Percentiles rank a stretch among this genome's conserved stretches.
These are phyloP conservation scores for Xerocomus minutiporus DNA, from an alignment of 1,284 basidiomycete species.

Conservation along the genomic window DNA sequence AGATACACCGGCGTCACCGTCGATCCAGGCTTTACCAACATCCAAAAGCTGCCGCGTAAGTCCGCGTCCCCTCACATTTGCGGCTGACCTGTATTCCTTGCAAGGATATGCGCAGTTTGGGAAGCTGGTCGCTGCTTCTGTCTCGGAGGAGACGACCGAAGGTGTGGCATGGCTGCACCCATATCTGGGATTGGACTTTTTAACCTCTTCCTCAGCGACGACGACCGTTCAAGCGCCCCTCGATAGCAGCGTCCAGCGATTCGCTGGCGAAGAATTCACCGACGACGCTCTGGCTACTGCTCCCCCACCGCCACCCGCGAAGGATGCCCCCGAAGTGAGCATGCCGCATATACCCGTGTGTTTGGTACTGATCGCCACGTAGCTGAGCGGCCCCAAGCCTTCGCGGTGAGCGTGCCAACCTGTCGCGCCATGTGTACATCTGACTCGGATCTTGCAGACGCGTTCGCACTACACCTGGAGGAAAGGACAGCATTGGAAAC, in stretches of 20 bases:
- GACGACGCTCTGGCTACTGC: conserved; percentile 32
- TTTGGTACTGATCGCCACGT: background rate
- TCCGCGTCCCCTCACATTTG: conserved; percentile 28
- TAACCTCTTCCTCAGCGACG: conserved; percentile 3
- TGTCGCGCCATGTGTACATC: background rate
- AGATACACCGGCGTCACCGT: conserved; percentile 68
- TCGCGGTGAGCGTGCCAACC: conserved; percentile 38
- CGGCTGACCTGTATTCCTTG: conserved; percentile 30
- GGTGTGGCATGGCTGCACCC: conserved; percentile 6
- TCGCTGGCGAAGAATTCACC: conserved; percentile 25
- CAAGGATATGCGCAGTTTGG: conserved; percentile 34
- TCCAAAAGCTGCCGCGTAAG: conserved; percentile 65
- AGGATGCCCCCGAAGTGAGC: conserved; percentile 2
- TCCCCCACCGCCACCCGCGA: conserved; percentile 10
- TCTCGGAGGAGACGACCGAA: conserved; percentile 10
- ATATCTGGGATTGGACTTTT: background rate
- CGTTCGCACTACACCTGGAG: conserved; percentile 51
- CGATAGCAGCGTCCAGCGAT: conserved; percentile 1
- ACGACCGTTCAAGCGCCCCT: background rate
- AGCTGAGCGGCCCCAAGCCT: conserved; percentile 35
- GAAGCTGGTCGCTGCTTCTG: conserved; percentile 19
- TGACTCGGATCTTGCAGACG: conserved; percentile 36
- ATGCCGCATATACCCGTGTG: background rate
- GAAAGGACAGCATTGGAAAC: conserved; percentile 41
- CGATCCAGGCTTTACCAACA: conserved; percentile 66